Evolutionary conservation across 371 early-diverging fungal genomes (phyloP), one percentile per base, ranked within the genome.

Genomic region (Mortierella sp.): DNA sequence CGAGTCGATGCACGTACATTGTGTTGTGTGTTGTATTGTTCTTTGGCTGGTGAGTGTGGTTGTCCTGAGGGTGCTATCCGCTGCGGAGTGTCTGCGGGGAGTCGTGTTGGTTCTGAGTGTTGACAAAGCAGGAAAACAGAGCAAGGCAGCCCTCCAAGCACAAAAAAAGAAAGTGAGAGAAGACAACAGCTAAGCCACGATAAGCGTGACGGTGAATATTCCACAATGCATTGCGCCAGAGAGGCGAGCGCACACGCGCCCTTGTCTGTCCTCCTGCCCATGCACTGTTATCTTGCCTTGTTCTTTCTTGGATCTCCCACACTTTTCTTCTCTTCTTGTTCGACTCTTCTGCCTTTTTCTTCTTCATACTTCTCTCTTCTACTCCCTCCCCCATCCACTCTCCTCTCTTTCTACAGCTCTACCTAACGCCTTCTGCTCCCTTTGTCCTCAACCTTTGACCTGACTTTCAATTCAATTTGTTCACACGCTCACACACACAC

Each of bases 131-230:
- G 19, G 37, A 31, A 40, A 64, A 21, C 19, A 28, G 34, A 24
- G 8, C 34, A 19, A 64, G 2, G 24, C 16, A 21, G 0, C 19
- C 16, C 34, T 54, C 9, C 57, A n/a, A 13, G 4, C 6, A 26
- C 26, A 64, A 34, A 31, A 64, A 21, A 37, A 64, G 5, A 31
- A 64, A 64, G 64, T 21, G 21, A 5, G 37, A 8, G 31, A 3
- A 26, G 61, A 19, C 64, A 64, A 64, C 64, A 64, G 61, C 64
- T 19, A 64, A 64, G 64, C 64, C 64, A 64, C 64, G 5, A 5
- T 0, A 0, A 6, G 5, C 0, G 64, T 64, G 64, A 64, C 64
- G 2, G 34, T 21, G 34, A 10, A 1, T 31, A 37, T 37, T 61
- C 61, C 61, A 6, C 43, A 46, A 46, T 64, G 64, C 64, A 64